Base-by-base conservation (phyloP, 331 rosid species). In the Pyrus hybrid region DNA sequence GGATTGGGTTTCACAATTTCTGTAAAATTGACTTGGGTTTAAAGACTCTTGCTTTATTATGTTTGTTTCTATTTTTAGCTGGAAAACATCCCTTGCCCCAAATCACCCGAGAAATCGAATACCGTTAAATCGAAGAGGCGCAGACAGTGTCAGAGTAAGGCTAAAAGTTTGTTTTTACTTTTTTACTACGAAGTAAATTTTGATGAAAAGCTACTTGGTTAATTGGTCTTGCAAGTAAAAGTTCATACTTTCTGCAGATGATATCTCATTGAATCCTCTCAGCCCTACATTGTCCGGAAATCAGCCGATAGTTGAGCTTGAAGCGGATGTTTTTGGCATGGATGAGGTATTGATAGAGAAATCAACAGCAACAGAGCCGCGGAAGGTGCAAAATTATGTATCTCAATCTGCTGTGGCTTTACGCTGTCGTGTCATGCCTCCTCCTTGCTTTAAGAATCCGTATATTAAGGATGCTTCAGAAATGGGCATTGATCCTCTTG, bases 391-490 rank as follows among this genome's bases (percentile, higher is more conserved):
- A 43, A 86, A 75, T 67, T 92, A 86, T 76, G 85, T 94, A 21
- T 88, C 97, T 37, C 96, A 89, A 73, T 88, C 99, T 60, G 99
- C 93, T 41, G 83, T 89, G 56, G 91, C 99, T 81, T 77, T 92
- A 62, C 99, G 96, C 56, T 94, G 97, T 70, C 84, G 90, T 70
- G 96, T 82, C 71, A 88, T 89, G 90, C 97, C 99, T 21, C 99
- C 99, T 87, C 97, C 99, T 74, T 92, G 97, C 85, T 69, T 90
- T 37, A 80, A 79, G 78, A 94, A 94, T 82, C 99, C 97, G 2
- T 94, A 90, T 79, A 67, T 94, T 78, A 86, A 80, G 72, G 97
- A 86, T 74, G 81, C 73, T 66, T 85, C 87, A 6, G 87, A 83
- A 23, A 77, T 74, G 74, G 89, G 80, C 45, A 56, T 64, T 13